Evolutionary conservation across 1,139 yeast species (phyloP), one percentile per base, ranked within the genome.

Genomic region (Scheffersomyces lignicola): DNA sequence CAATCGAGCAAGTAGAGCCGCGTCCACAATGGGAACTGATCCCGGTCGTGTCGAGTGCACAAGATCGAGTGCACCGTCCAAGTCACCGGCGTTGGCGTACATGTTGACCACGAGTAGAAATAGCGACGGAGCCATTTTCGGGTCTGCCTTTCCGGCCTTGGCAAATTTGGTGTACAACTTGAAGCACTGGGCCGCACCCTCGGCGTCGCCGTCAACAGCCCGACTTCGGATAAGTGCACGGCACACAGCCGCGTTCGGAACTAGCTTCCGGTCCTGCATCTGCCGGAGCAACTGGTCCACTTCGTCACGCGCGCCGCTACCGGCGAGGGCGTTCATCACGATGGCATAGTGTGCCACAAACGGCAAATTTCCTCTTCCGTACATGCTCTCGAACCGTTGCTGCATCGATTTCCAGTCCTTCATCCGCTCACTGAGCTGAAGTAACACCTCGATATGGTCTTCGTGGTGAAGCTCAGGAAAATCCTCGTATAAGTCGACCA

Each of bases 381-480:
- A 74, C 54, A 83, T 63, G 2, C 66, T 69, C 42, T 83, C 86
- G 49, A 86, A 82, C 33, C 78, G 73, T n/a, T 60, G 49, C 51
- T 82, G 83, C 41, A 87, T 63, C 5, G 72, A 61, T 18, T 60
- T 59, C 84, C 89, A 84, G 44, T 80, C 76, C 28, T 73, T 67
- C 11, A 65, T 55, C 27, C 65, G 60, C 2, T 84, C 79, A 40
- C 81, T 69, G 2, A 81, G 65, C 11, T 58, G 45, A 26, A 80
- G 59, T 11, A 78, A 47, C 6, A 69, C 58, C 29, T 69, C 73
- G 37, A 77, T 71, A 40, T 69, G 74, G 23, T 56, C 60, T 25
- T 62, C 70, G 37, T 57, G 46, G 22, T 62, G 65, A 7, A 65
- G 42, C 3, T 47, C 37, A 2, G 62, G 49, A 38, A 55, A 40